Evolutionary conservation across 768 basidiomycete species (phyloP).

Genomic region (Tylopilus intermedius): DNA sequence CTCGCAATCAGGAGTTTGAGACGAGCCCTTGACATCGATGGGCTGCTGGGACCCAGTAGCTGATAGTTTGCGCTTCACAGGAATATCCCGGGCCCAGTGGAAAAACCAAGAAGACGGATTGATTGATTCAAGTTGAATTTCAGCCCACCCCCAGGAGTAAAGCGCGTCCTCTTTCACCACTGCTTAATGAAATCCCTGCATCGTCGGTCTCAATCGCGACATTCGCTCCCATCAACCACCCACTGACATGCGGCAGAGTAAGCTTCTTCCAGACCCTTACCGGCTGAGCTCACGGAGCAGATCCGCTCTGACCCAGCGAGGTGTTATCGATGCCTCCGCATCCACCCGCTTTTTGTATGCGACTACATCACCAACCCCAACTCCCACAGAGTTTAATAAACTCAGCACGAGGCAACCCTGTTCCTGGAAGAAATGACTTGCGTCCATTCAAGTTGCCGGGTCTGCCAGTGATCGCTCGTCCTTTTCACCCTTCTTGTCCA

Average conservation of each 20-base stretch:
- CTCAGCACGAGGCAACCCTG: neutral
- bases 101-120: no score
- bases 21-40: no score
- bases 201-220: conserved; percentile 1
- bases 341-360: neutral
- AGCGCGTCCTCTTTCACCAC: neutral
- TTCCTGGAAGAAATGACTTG: no score
- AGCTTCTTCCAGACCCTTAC: neutral
- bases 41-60: no score
- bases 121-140: no score
- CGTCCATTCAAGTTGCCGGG: no score
- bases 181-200: neutral
- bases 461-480: no score
- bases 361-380: neutral
- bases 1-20: no score
- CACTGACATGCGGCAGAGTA: neutral
- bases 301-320: conserved; percentile 9
- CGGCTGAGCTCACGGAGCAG: neutral
- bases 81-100: no score
- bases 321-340: neutral
- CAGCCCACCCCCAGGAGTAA: neutral
- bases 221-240: neutral
- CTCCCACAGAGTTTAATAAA: neutral
- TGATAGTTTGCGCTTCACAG: no score
- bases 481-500: no score